Base-by-base conservation (phyloP, 805 yeast genomes). In the Saturnispora besseyi region DNA sequence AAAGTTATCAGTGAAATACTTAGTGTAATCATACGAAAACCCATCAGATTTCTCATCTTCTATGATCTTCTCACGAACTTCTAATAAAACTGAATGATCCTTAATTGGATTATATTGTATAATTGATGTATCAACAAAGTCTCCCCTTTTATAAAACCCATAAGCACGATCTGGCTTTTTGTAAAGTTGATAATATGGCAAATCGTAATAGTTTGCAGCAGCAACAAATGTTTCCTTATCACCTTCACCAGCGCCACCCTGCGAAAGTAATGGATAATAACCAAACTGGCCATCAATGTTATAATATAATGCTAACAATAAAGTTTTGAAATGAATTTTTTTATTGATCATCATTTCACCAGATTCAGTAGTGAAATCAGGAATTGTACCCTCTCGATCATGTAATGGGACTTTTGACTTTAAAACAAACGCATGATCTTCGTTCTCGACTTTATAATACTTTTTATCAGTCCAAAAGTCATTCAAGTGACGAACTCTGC, bases 171-270 rank as follows among this genome's bases (percentile, higher is more conserved):
- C 57, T 4, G 53, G 53, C 13, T 36, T 58, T 4, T 68, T 63
- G 40, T 69, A 66, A 6, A 80, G 79, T 60, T 79, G 84, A 59
- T 80, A 79, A 54, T 69, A 79, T 1, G 72, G 66, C 47, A 75
- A 64, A 1, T 66, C 63, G 30, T 75, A 65, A 10, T 74, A 76
- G 30, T 73, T 71, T 2, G 87, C 83, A 0, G 88, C 86, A 0
- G 88, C 86, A 48, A 82, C 69, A 53, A 82, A 82, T 0, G 91
- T 83, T 56, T 84, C 91, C 59, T 84, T 85, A 61, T 85, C 91
- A 46, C 91, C 93, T 66, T 82, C 87, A n/a, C 93, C 93, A 4
- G 76, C 77, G 37, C 72, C 73, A 33, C 78, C 83, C 61, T 78
- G 77, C 0, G 82, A 73, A 48, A 79, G 68, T n/a, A 79, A 63